Evolutionary conservation across 1,284 basidiomycete species (phyloP).

Genomic region (Pholiota adiposa): DNA sequence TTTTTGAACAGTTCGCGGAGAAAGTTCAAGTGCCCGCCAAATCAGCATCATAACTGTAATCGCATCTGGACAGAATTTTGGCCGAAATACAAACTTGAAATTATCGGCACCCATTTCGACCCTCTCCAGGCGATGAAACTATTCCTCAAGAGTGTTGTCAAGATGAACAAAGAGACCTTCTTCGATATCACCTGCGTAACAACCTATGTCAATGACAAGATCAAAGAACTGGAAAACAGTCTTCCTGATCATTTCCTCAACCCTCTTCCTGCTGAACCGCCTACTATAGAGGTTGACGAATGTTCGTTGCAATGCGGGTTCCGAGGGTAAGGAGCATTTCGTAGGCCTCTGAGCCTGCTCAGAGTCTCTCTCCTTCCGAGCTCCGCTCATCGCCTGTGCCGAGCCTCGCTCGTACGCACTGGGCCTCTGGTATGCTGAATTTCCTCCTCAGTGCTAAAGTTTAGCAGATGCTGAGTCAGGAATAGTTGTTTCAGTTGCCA

Average conservation of each 20-base stretch:
- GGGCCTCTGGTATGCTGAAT: too few relatives aligned
- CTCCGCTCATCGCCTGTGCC: too few relatives aligned
- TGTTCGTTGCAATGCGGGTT: too few relatives aligned
- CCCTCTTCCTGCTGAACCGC: background rate
- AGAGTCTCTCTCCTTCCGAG: too few relatives aligned
- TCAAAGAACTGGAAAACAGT: background rate
- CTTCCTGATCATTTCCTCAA: conserved; percentile 1
- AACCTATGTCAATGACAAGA: background rate
- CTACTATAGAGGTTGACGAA: background rate
- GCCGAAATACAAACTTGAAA: background rate
- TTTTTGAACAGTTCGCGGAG: background rate
- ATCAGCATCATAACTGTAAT: background rate
- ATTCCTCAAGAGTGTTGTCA: too few relatives aligned
- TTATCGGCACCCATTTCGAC: background rate
- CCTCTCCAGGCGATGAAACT: background rate
- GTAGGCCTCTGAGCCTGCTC: too few relatives aligned
- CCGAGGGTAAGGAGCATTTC: too few relatives aligned
- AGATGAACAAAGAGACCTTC: background rate
- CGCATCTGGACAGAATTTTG: background rate
- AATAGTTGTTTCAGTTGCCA: too few relatives aligned
- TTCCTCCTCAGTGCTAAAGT: too few relatives aligned
- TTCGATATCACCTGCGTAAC: background rate
- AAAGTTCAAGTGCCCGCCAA: background rate
- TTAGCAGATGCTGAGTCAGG: too few relatives aligned
- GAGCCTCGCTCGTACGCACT: too few relatives aligned